phyloP scores from a whole-genome alignment of 192 early-diverging fungal genomes.

The Martensiomyces pterosporus region DNA sequence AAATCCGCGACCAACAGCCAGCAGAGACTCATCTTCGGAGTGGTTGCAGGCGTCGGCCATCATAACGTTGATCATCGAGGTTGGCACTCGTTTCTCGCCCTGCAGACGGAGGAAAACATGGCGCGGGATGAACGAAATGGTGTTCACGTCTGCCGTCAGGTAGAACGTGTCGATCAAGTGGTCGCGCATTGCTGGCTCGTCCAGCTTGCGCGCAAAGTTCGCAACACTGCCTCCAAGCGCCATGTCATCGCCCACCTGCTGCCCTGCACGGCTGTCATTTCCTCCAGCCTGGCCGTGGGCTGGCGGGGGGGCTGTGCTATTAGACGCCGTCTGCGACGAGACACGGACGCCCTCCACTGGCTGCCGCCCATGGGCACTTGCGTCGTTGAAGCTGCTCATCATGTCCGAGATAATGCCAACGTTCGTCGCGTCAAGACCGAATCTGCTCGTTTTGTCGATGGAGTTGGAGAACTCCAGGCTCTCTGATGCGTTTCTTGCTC shows the following conservation, averaged over 20 bases:
- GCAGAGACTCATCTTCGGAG: conserved; percentile 14
- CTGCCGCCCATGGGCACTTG: conserved; percentile 1
- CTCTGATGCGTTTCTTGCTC: neutral
- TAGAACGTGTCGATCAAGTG: conserved; percentile 44
- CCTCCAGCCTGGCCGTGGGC: neutral
- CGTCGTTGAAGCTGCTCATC: conserved; percentile 18
- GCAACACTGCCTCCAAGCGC: too few relatives aligned
- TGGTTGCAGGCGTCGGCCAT: conserved; percentile 39
- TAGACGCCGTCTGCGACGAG: too few relatives aligned
- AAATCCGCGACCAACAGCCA: conserved; percentile 5
- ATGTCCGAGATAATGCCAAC: conserved; percentile 24
- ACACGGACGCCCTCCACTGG: too few relatives aligned
- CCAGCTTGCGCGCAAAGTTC: too few relatives aligned
- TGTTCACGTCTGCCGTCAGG: conserved; percentile 32
- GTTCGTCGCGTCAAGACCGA: conserved; percentile 27
- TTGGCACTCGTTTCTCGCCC: conserved; percentile 20
- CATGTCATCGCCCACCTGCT: too few relatives aligned
- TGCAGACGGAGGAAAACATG: conserved; percentile 26
- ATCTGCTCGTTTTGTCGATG: conserved; percentile 30
- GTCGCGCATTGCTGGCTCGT: too few relatives aligned
- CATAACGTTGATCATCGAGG: conserved; percentile 37
- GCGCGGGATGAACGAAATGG: conserved; percentile 39
- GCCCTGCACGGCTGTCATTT: too few relatives aligned
- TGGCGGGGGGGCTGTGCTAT: too few relatives aligned
- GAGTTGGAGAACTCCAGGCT: conserved; percentile 13